Evolutionary conservation across 1,284 basidiomycete genomes (phyloP), one percentile per base, ranked within the genome.

Genomic region (Baeospora myosura): DNA sequence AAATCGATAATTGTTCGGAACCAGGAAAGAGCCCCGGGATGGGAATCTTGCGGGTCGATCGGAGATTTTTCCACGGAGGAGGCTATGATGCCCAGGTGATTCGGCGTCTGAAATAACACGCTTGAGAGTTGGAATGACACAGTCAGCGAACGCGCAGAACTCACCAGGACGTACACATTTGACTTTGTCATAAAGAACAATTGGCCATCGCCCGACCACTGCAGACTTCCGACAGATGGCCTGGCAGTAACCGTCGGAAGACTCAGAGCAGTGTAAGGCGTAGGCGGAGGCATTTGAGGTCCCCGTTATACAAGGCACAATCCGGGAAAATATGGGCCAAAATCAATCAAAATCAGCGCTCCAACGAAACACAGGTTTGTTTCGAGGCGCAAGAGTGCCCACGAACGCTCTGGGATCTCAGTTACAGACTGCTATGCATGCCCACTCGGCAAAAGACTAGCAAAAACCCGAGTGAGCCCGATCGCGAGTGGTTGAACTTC

Each of bases 181-280:
- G 67, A 68, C 54, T 80, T 81, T 1, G 81, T 81, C 23, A 73
- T 57, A 42, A 88, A 69, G 38, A 74, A 66, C 0, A 76, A 61
- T 53, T 88, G 85, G 0, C 85, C 85, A 45, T 88, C 85, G n/a
- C 68, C 68, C 8, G 81, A 77, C 79, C 82, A 86, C 56, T 85
- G 80, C 5, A 88, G 54, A 52, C 71, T 72, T 6, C 65, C 69
- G 24, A 58, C 51, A 1, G 81, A 83, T 2, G 84, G 78, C 33
- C 68, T 64, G 4, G 74, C 65, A 7, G 77, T 69, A 36, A 75
- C 72, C 5, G 74, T 72, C 20, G 80, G 72, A 29, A 85, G 59
- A 45, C 57, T 71, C n/a, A 84, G 55, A n/a, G 71, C 67, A 2
- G 75, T 68, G 49, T 71, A 65, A n/a, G n/a, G n/a, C n/a, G n/a